Conservation (phyloP, 495 filamentous ascomycete genomes). For the Aspergillus saccharolyticus region DNA sequence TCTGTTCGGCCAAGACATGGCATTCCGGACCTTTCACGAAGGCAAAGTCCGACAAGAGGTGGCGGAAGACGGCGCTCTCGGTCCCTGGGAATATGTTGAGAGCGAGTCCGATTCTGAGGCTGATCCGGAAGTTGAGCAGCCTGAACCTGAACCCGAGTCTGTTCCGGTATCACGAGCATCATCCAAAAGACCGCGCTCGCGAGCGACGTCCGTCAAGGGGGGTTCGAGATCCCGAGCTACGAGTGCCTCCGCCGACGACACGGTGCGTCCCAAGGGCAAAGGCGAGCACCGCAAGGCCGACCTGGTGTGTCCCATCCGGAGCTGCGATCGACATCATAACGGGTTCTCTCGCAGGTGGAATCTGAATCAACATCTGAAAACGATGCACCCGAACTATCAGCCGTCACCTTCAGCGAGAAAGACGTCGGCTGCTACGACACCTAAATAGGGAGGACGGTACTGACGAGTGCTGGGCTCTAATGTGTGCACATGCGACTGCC, state of each 20-base stretch:
- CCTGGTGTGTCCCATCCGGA: constrained; percentile 30
- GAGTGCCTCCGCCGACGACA: constrained; percentile 4
- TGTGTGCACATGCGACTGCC: too few relatives aligned
- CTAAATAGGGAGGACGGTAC: neutral
- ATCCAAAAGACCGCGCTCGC: constrained; percentile 3
- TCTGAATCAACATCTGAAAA: constrained; percentile 36
- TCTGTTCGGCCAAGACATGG: constrained; percentile 63
- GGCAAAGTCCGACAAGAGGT: constrained; percentile 20
- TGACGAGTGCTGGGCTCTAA: neutral
- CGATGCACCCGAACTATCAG: constrained; percentile 26
- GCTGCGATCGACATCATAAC: constrained; percentile 26
- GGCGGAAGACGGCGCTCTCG: constrained; percentile 14
- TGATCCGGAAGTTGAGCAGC: constrained; percentile 26
- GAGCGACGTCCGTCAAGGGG: constrained; percentile 6
- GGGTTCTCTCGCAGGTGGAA: constrained; percentile 40
- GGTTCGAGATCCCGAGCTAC: constrained; percentile 11
- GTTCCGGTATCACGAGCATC: constrained; percentile 2
- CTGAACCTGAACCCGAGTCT: constrained; percentile 6
- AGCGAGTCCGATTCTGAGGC: constrained; percentile 32
- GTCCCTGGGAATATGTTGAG: constrained; percentile 27
- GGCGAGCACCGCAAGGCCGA: constrained; percentile 27
- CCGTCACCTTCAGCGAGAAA: neutral
- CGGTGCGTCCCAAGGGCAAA: constrained; percentile 20
- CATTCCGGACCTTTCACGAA: constrained; percentile 53
- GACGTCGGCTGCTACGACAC: neutral